Conservation (phyloP, 2,329 filamentous ascomycete species). For the Hymenoscyphus salicellus region DNA sequence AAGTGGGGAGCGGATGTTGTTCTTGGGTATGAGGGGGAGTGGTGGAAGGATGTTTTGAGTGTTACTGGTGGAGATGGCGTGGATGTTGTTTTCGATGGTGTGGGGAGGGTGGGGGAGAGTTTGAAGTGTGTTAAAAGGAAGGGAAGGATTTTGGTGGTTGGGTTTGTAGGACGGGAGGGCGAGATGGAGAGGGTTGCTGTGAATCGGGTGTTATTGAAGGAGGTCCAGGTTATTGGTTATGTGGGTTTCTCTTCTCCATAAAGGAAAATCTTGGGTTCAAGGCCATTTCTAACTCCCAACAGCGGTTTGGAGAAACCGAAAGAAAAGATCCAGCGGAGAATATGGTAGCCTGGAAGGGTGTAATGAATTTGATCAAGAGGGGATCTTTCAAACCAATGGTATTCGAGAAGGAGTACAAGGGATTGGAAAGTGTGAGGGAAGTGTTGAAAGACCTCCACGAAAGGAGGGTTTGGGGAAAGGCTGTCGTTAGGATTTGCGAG, state of each 20-base stretch:
- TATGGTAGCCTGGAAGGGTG: constrained; percentile 48
- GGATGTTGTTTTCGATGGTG: constrained; percentile 57
- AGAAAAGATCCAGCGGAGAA: constrained; percentile 48
- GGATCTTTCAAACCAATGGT: constrained; percentile 51
- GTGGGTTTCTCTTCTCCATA: constrained; percentile 33
- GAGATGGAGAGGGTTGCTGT: constrained; percentile 53
- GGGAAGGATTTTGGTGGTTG: constrained; percentile 54
- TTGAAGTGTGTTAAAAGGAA: constrained; percentile 53
- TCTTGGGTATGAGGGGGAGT: constrained; percentile 34
- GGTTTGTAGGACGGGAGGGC: constrained; percentile 54
- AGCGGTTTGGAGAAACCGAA: constrained; percentile 56
- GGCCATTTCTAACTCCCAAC: constrained; percentile 3
- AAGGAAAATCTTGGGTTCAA: not conserved
- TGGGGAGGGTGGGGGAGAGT: constrained; percentile 54
- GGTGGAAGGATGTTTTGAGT: constrained; percentile 50
- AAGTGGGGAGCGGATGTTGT: constrained; percentile 40
- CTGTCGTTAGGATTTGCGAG: constrained; percentile 46
- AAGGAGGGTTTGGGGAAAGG: constrained; percentile 54
- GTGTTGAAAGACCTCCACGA: constrained; percentile 51
- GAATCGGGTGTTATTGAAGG: constrained; percentile 54
- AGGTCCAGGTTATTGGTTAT: constrained; percentile 53
- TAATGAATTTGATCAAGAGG: constrained; percentile 46
- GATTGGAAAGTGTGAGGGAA: constrained; percentile 47
- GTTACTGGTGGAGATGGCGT: constrained; percentile 50
- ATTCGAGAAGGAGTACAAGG: constrained; percentile 47